Evolutionary conservation across 2,329 filamentous ascomycete genomes (phyloP), one percentile per base, ranked within the genome.

Genomic region (Exutisphaerella laricina): DNA sequence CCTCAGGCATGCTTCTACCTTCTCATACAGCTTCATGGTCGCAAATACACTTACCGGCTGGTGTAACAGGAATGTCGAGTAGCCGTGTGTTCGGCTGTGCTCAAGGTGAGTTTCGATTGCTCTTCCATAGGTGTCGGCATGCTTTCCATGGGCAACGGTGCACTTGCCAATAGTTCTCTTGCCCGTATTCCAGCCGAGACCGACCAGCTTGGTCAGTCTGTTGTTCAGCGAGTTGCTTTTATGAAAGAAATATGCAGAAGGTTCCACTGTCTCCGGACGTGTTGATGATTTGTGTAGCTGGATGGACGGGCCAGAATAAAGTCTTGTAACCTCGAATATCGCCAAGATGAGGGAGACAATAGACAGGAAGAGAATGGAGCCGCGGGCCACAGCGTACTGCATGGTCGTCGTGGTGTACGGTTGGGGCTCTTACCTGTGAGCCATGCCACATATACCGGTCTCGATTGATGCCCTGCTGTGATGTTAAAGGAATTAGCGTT

Each of bases 11-110:
- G n/a, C n/a, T n/a, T n/a, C n/a, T n/a, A n/a, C n/a, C n/a, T n/a
- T n/a, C n/a, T n/a, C n/a, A n/a, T n/a, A n/a, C n/a, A n/a, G n/a
- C n/a, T n/a, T n/a, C n/a, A n/a, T n/a, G n/a, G n/a, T n/a, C n/a
- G n/a, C n/a, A n/a, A n/a, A n/a, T n/a, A n/a, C n/a, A n/a, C n/a
- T n/a, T n/a, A n/a, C n/a, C 1, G 58, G 47, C 17, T 66, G 57
- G 7, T 65, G 63, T 39, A 70, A 54, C 2, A 70, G 60, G 26
- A 64, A 59, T 4, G 68, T 54, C 4, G 66, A 63, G 33, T 68
- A 70, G 4, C 65, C 61, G 30, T 68, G 63, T 16, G 65, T 48
- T 4, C 59, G 49, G 38, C 63, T 61, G 43, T 71, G 66, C 6
- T 57, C 46, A 6, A 65, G 49, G 43, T 71, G 69, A 1, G 66